Conservation (phyloP, 2,329 filamentous ascomycete genomes). For the Beauveria rudraprayagi region DNA sequence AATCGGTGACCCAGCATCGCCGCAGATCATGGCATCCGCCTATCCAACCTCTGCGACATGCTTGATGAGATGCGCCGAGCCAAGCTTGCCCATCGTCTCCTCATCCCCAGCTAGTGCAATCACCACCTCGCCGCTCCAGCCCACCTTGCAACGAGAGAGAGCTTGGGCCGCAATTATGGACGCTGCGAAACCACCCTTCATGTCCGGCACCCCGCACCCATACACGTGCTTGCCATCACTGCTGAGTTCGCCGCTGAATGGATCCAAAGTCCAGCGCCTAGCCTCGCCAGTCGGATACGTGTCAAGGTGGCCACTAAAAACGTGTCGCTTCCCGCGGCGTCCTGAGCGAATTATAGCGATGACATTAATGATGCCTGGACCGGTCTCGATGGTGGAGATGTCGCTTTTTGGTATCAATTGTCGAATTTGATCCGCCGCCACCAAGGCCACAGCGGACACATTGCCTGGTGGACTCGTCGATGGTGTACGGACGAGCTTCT, state of each 20-base stretch:
- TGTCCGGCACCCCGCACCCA: constrained; percentile 12
- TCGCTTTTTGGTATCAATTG: constrained; percentile 8
- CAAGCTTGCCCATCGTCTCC: constrained; percentile 12
- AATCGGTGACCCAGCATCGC: constrained; percentile 11
- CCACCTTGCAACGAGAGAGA: not conserved
- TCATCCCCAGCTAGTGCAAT: constrained; percentile 13
- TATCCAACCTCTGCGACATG: constrained; percentile 1
- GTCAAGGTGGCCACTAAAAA: constrained; percentile 13
- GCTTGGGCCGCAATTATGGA: constrained; percentile 10
- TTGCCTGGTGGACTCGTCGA: constrained; percentile 7
- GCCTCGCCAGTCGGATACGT: constrained; percentile 12
- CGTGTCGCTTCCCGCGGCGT: constrained; percentile 8
- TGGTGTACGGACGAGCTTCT: not conserved
- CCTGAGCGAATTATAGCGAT: constrained; percentile 10
- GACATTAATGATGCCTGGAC: constrained; percentile 9
- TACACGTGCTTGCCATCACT: constrained; percentile 11
- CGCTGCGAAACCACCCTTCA: constrained; percentile 13
- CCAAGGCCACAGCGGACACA: constrained; percentile 7
- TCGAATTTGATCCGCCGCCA: constrained; percentile 8
- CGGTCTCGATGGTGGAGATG: constrained; percentile 9
- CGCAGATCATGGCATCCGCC: constrained; percentile 12
- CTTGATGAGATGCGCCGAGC: constrained; percentile 9
- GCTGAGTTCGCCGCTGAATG: constrained; percentile 10
- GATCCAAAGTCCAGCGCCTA: constrained; percentile 3
- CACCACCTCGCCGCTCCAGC: constrained; percentile 11